A percentile compares a stretch with the other conserved stretches of the same genome.
Conservation (phyloP, 208 protist species). For the Leishmania amazonensis region DNA sequence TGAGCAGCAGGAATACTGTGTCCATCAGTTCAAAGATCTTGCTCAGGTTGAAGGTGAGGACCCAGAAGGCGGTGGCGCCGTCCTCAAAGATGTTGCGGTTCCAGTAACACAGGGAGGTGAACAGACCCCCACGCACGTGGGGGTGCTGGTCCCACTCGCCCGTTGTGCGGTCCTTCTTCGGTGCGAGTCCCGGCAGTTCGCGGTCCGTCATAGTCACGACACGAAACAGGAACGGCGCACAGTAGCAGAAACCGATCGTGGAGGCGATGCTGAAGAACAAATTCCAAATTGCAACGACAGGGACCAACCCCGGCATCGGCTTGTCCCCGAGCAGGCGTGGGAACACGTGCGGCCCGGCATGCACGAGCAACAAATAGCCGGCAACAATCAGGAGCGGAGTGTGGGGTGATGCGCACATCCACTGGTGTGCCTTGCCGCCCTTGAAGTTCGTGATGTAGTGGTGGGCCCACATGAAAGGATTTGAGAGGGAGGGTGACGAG, state of each 20-base stretch:
- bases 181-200: constrained; percentile 35
- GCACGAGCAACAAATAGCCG: constrained; percentile 46
- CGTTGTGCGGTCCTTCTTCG: constrained; percentile 28
- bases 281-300: constrained; percentile 74
- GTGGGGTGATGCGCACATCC: constrained; percentile 36
- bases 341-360: constrained; percentile 32
- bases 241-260: constrained; percentile 52
- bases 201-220: constrained; percentile 22
- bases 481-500: background rate
- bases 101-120: constrained; percentile 61
- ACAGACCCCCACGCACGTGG: constrained; percentile 46
- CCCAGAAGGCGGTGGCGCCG: constrained; percentile 59
- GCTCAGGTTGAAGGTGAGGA: constrained; percentile 71
- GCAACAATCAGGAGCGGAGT: constrained; percentile 28
- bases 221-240: constrained; percentile 45
- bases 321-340: constrained; percentile 2
- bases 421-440: constrained; percentile 31
- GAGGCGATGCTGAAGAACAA: constrained; percentile 72
- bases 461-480: constrained; percentile 14
- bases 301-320: constrained; percentile 13
- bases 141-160: constrained; percentile 31
- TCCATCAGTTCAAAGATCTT: constrained; percentile 90
- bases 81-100: constrained; percentile 50
- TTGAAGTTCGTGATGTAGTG: constrained; percentile 32
- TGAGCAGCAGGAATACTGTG: constrained; percentile 78